These are phyloP conservation scores for Clonostachys solani DNA, from an alignment of 2,329 filamentous ascomycete genomes.

Conservation along the genomic window DNA sequence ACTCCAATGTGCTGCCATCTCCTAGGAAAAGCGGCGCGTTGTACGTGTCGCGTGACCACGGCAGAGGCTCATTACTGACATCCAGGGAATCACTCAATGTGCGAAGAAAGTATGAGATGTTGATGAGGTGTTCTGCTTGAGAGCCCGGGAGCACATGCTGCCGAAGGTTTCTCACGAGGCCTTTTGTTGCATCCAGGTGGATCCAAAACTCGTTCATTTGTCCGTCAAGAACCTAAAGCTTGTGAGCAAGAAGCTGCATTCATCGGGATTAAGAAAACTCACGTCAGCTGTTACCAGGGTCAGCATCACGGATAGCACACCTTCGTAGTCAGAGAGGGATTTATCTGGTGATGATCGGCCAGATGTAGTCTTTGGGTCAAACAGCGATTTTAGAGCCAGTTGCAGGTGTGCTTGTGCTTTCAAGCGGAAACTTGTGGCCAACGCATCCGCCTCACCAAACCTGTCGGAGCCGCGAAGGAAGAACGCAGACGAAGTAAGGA, in stretches of 20 bases:
- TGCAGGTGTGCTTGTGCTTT: slow-evolving; percentile 3
- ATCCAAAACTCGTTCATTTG: slow-evolving; percentile 7
- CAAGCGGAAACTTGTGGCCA: slow-evolving; percentile 1
- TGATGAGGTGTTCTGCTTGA: slow-evolving; percentile 4
- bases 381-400: slow-evolving; percentile 1
- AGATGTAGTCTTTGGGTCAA: too few relatives aligned
- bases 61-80: background rate
- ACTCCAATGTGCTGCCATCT: slow-evolving; percentile 1
- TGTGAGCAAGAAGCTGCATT: too few relatives aligned
- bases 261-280: too few relatives aligned
- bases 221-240: slow-evolving; percentile 1
- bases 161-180: background rate
- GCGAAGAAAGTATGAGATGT: slow-evolving; percentile 3
- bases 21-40: background rate
- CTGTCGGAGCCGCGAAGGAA: slow-evolving; percentile 3
- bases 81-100: slow-evolving; percentile 3
- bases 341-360: background rate
- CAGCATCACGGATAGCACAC: slow-evolving; percentile 5
- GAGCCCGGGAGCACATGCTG: background rate
- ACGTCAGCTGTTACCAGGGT: slow-evolving; percentile 5
- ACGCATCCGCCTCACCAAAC: background rate
- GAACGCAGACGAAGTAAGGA: slow-evolving; percentile 4
- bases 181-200: slow-evolving; percentile 3
- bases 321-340: background rate
- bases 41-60: too few relatives aligned